These are phyloP conservation scores for Baorangia bicolor DNA, from an alignment of 768 basidiomycete genomes.

Conservation along the genomic window DNA sequence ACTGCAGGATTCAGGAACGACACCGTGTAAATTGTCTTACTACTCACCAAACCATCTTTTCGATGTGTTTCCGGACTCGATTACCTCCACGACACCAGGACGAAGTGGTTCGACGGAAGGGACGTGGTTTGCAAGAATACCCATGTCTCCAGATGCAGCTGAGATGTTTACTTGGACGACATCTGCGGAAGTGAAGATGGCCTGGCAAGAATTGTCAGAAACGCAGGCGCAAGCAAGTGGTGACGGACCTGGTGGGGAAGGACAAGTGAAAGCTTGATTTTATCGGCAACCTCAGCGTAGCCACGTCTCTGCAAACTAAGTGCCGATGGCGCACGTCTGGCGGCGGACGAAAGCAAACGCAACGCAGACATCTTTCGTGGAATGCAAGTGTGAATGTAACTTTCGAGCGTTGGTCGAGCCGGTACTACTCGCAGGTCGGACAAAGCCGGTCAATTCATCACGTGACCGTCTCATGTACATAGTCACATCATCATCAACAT, in stretches of 20 bases:
- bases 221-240: background rate
- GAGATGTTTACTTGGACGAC: constrained; percentile 95
- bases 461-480: no score
- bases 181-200: constrained; percentile 87
- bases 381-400: background rate
- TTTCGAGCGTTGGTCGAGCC: background rate
- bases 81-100: constrained; percentile 92
- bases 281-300: constrained; percentile 90
- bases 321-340: constrained; percentile 55
- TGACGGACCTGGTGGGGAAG: constrained; percentile 89
- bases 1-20: constrained; percentile 47
- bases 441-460: constrained; percentile 28
- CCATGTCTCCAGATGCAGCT: constrained; percentile 96
- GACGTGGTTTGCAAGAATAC: constrained; percentile 98
- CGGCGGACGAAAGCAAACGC: constrained; percentile 64
- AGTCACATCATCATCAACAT: no score
- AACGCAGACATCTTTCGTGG: constrained; percentile 64
- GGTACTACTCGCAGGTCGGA: constrained; percentile 18
- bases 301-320: constrained; percentile 66
- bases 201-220: constrained; percentile 44
- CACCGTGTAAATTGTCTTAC: background rate
- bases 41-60: constrained; percentile 98
- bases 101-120: constrained; percentile 95
- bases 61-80: constrained; percentile 70
- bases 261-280: constrained; percentile 89